Evolutionary conservation across 108 stramenopile species (phyloP).

Genomic region (Asterionellopsis glacialis): DNA sequence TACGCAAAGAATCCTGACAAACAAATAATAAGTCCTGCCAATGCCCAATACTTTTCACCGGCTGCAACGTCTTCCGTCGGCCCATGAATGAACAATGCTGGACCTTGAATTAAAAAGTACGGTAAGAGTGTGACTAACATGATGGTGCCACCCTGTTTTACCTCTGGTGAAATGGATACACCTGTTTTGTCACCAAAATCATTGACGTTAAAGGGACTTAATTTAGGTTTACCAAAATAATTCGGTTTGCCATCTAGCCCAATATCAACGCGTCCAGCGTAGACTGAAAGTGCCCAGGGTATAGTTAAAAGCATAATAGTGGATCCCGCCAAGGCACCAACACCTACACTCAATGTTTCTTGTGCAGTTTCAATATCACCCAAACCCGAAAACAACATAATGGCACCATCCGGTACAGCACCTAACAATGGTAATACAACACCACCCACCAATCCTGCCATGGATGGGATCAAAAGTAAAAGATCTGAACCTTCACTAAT

Average conservation of each 20-base stretch:
- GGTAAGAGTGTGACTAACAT: constrained; percentile 84
- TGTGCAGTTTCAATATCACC: constrained; percentile 78
- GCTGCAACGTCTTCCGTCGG: constrained; percentile 54
- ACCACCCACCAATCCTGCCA: constrained; percentile 92
- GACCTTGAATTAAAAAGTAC: constrained; percentile 88
- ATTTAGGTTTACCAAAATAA: constrained; percentile 57
- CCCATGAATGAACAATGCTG: constrained; percentile 64
- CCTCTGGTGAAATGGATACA: constrained; percentile 51
- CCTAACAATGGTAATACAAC: constrained; percentile 95
- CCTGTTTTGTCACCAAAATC: constrained; percentile 43
- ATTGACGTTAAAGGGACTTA: constrained; percentile 15
- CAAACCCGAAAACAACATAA: constrained; percentile 93
- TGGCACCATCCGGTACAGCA: constrained; percentile 96
- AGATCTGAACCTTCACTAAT: constrained; percentile 96
- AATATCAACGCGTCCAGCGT: constrained; percentile 91
- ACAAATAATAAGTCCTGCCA: constrained; percentile 60
- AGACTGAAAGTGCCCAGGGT: constrained; percentile 83
- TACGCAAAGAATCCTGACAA: constrained; percentile 65
- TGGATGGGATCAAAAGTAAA: constrained; percentile 85
- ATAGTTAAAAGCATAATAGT: constrained; percentile 98
- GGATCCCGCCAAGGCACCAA: constrained; percentile 94
- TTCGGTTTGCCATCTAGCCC: constrained; percentile 28
- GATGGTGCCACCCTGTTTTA: constrained; percentile 61
- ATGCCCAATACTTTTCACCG: constrained; percentile 77
- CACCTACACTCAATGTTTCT: constrained; percentile 88